These are phyloP conservation scores for Gossypium mustelinum DNA, from an alignment of 345 rosid species.

Conservation along the genomic window DNA sequence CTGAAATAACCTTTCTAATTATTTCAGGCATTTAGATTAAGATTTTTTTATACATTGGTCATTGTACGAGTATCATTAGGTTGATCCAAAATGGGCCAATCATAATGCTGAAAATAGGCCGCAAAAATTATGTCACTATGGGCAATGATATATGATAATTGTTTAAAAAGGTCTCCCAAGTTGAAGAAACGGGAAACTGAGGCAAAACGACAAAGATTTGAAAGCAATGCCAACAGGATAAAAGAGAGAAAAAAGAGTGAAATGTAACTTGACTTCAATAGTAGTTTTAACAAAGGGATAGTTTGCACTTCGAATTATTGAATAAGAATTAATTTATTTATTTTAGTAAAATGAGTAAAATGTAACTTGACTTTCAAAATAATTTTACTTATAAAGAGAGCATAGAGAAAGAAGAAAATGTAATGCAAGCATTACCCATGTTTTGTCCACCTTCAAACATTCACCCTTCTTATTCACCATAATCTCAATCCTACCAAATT, in stretches of 20 bases:
- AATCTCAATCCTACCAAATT: background rate
- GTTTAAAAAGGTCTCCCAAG: background rate
- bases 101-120: background rate
- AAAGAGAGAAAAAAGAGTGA: background rate
- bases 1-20: constrained; percentile 31
- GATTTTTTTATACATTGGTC: no score
- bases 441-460: background rate
- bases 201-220: background rate
- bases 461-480: background rate
- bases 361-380: no score
- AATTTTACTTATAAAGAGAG: background rate
- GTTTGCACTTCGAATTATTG: no score
- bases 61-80: no score
- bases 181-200: background rate
- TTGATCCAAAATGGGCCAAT: constrained; percentile 8
- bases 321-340: no score
- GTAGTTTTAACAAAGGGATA: no score
- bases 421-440: background rate
- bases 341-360: no score
- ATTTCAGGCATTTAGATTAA: background rate
- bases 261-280: no score
- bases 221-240: constrained; percentile 7
- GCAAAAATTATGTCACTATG: background rate
- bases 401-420: background rate
- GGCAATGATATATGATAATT: background rate